Evolutionary conservation across 331 rosid species (phyloP).

Genomic region (Pyracantha coccinea): DNA sequence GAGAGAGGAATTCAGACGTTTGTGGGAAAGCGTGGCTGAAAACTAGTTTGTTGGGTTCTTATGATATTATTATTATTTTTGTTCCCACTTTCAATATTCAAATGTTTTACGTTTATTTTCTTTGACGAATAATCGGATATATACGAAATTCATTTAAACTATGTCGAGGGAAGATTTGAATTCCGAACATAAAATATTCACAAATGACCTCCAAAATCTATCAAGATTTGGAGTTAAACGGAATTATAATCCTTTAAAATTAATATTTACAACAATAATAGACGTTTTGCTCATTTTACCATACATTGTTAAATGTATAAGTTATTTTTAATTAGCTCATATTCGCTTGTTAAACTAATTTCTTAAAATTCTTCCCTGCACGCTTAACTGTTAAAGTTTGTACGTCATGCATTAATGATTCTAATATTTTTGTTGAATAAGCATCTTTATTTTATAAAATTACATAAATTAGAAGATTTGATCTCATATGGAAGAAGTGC

Average conservation of each 20-base stretch:
- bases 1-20: conserved; percentile 29
- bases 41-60: conserved; percentile 35
- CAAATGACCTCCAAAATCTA: neutral
- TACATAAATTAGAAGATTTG: neutral
- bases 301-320: too few species aligned
- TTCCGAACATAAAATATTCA: neutral
- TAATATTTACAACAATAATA: too few species aligned
- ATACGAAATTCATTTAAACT: too few species aligned
- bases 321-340: neutral
- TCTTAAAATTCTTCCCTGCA: neutral
- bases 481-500: neutral
- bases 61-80: neutral
- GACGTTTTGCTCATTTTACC: too few species aligned
- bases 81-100: neutral
- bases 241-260: neutral
- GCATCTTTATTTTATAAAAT: too few species aligned
- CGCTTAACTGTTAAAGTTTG: too few species aligned
- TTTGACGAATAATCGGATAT: neutral
- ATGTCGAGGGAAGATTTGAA: too few species aligned
- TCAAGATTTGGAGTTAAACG: neutral
- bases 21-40: conserved; percentile 62
- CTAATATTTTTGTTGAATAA: too few species aligned
- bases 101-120: neutral
- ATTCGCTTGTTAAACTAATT: too few species aligned
- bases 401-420: neutral